A percentile compares a stretch with the other conserved stretches of the same genome.
phyloP scores from a whole-genome alignment of 108 stramenopile species.

The Aurantiochytrium sp. region DNA sequence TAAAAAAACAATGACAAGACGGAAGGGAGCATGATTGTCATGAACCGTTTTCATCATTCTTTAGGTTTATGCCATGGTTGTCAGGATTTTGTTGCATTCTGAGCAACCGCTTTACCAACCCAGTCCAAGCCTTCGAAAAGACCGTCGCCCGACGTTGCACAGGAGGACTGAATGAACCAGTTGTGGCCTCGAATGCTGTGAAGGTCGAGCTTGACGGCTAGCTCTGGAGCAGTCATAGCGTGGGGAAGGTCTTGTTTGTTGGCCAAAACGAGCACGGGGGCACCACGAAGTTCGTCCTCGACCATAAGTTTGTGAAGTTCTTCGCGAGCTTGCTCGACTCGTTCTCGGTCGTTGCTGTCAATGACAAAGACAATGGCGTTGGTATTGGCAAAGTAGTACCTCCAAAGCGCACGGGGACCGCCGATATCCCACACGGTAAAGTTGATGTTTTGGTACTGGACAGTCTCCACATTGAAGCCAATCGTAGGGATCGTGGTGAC shows the following conservation, averaged over 20 bases:
- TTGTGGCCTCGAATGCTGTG: not conserved
- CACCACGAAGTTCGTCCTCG: slow-evolving; percentile 26
- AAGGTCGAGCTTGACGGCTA: slow-evolving; percentile 9
- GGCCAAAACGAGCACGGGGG: slow-evolving; percentile 30
- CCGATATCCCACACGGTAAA: slow-evolving; percentile 52
- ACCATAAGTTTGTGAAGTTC: slow-evolving; percentile 32
- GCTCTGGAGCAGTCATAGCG: slow-evolving; percentile 6
- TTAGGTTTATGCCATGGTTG: no score
- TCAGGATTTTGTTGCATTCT: no score
- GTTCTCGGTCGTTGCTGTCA: slow-evolving; percentile 39
- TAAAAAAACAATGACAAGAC: no score
- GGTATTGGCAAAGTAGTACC: slow-evolving; percentile 43
- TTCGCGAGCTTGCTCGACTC: slow-evolving; percentile 33
- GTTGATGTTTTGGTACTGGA: slow-evolving; percentile 30
- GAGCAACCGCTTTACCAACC: not conserved
- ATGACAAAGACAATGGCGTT: slow-evolving; percentile 45
- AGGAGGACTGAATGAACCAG: slow-evolving; percentile 28
- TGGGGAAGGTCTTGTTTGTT: slow-evolving; percentile 55
- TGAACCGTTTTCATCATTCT: no score
- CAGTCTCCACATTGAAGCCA: slow-evolving; percentile 85
- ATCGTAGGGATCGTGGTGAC: slow-evolving; percentile 54
- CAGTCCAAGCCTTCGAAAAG: slow-evolving; percentile 35
- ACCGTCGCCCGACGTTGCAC: slow-evolving; percentile 32
- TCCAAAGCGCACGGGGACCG: slow-evolving; percentile 46
- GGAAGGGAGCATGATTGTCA: no score